Percentiles rank a stretch among this genome's conserved stretches.
Evolutionary conservation across 2,329 filamentous ascomycete genomes (phyloP).

Genomic region (Fusarium proliferatum): DNA sequence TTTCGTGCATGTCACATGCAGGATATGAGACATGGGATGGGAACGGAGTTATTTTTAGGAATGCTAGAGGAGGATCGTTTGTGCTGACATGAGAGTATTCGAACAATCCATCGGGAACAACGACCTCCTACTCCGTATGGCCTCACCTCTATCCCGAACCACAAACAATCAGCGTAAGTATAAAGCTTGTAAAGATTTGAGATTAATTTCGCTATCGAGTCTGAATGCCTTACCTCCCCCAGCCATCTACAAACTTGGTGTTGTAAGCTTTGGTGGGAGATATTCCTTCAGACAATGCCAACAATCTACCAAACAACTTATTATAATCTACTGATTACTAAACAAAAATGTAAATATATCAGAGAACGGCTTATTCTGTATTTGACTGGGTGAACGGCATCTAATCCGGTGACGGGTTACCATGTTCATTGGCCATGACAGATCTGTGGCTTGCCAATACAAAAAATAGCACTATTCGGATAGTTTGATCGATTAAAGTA

Average conservation of each 20-base stretch:
- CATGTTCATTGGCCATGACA: not conserved
- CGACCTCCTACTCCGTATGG: no score
- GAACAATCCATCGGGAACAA: accelerated
- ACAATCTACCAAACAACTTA: accelerated
- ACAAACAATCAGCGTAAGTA: not conserved
- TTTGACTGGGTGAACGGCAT: not conserved
- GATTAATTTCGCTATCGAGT: not conserved
- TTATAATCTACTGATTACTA: not conserved
- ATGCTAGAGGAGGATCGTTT: not conserved
- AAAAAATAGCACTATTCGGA: not conserved
- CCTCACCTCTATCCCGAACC: not conserved
- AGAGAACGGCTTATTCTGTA: accelerated
- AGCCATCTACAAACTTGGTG: accelerated
- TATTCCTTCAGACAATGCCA: not conserved
- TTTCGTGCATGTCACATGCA: not conserved
- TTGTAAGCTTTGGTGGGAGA: not conserved
- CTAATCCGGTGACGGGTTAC: not conserved
- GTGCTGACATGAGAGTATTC: not conserved
- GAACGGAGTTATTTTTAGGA: not conserved
- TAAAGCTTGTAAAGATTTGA: not conserved
- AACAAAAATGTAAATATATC: not conserved
- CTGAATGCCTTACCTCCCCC: not conserved
- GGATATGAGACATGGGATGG: not conserved
- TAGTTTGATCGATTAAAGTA: not conserved
- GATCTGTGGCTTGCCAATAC: not conserved